Conservation (phyloP, 2,329 filamentous ascomycete genomes). For the Aspergillus cejpii region DNA sequence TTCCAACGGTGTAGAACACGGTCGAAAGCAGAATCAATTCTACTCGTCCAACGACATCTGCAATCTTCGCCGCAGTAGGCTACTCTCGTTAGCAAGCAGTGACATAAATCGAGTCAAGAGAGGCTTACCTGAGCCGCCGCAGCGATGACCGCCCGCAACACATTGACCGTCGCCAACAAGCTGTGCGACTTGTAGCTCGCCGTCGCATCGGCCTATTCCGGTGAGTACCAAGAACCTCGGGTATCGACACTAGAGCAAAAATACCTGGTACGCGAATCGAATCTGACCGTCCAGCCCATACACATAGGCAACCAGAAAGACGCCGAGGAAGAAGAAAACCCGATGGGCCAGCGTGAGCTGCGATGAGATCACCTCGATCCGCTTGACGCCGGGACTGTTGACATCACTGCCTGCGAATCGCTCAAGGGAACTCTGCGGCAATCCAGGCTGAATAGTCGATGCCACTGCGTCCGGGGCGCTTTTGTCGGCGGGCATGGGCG, state of each 20-base stretch:
- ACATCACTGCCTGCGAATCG: neutral
- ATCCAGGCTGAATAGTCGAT: neutral
- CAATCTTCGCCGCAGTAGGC: slow-evolving; percentile 55
- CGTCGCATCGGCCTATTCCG: slow-evolving; percentile 48
- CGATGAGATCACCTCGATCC: slow-evolving; percentile 8
- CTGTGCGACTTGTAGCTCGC: slow-evolving; percentile 49
- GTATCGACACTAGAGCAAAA: neutral
- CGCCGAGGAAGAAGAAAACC: slow-evolving; percentile 52
- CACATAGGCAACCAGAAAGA: slow-evolving; percentile 59
- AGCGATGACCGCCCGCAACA: slow-evolving; percentile 53
- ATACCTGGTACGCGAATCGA: slow-evolving; percentile 46
- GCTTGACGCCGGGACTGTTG: slow-evolving; percentile 7
- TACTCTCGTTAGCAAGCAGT: slow-evolving; percentile 20
- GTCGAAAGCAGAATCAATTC: slow-evolving; percentile 53
- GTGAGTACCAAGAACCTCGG: slow-evolving; percentile 3
- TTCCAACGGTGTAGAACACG: slow-evolving; percentile 51
- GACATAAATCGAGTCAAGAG: neutral
- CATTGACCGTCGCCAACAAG: slow-evolving; percentile 53
- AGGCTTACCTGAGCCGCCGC: slow-evolving; percentile 47
- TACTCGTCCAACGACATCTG: slow-evolving; percentile 57
- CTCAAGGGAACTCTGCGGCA: neutral
- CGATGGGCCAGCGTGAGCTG: slow-evolving; percentile 39
- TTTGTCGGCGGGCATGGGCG: neutral
- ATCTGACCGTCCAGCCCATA: slow-evolving; percentile 57
- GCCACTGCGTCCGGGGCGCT: neutral